These are phyloP conservation scores for Middelhovenomyces tepae DNA, from an alignment of 805 yeast genomes.

Conservation along the genomic window DNA sequence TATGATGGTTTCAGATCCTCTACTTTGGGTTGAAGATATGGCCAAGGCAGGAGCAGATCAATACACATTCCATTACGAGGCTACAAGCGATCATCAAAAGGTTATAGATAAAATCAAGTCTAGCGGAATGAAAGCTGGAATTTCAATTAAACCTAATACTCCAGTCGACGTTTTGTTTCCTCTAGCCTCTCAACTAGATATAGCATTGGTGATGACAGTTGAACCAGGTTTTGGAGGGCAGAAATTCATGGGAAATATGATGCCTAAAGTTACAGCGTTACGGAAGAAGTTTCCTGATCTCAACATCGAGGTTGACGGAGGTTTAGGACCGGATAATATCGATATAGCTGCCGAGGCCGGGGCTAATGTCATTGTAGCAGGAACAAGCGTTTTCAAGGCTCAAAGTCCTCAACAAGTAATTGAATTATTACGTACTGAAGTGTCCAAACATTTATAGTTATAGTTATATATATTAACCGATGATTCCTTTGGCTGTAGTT, in stretches of 20 bases:
- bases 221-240: conserved; percentile 99
- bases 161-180: conserved; percentile 75
- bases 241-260: conserved; percentile 89
- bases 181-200: conserved; percentile 68
- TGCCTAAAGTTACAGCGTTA: conserved; percentile 82
- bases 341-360: conserved; percentile 91
- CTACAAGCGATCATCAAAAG: conserved; percentile 61
- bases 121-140: conserved; percentile 85
- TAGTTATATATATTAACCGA: no score
- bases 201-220: conserved; percentile 97
- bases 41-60: conserved; percentile 94
- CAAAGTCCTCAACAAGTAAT: conserved; percentile 71
- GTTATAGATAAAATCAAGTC: conserved; percentile 68
- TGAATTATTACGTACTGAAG: conserved; percentile 53
- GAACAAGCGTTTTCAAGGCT: conserved; percentile 88
- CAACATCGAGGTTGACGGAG: conserved; percentile 96
- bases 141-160: conserved; percentile 92
- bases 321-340: conserved; percentile 78
- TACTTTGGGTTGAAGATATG: conserved; percentile 86
- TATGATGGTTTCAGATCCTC: conserved; percentile 94
- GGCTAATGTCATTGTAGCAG: conserved; percentile 97
- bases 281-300: conserved; percentile 67
- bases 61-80: conserved; percentile 93
- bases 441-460: conserved; percentile 26
- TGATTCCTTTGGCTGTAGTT: no score